Conservation (phyloP, 2,329 filamentous ascomycete genomes). For the Exophiala alcalophila region DNA sequence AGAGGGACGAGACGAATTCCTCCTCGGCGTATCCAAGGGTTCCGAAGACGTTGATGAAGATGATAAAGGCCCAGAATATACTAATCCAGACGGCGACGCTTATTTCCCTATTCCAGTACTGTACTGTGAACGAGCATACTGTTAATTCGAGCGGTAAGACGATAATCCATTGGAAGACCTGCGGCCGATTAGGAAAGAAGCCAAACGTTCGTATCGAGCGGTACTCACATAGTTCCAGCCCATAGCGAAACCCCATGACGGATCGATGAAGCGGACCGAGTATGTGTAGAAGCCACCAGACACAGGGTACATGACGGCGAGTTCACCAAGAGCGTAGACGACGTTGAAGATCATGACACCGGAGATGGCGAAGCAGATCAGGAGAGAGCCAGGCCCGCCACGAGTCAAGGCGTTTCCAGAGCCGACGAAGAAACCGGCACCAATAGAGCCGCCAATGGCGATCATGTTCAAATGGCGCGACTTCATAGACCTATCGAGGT, state of each 20-base stretch:
- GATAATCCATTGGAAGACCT: conserved; percentile 52
- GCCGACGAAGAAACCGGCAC: conserved; percentile 82
- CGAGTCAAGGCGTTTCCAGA: conserved; percentile 67
- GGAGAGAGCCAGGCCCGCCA: conserved; percentile 71
- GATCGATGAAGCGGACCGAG: conserved; percentile 87
- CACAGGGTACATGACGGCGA: conserved; percentile 85
- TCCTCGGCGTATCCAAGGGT: conserved; percentile 81
- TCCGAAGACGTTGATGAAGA: conserved; percentile 76
- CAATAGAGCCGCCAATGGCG: conserved; percentile 51
- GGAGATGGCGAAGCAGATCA: conserved; percentile 73
- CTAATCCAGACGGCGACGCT: conserved; percentile 56
- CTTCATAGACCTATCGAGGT: conserved; percentile 27
- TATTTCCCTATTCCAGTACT: conserved; percentile 59
- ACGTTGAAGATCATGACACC: conserved; percentile 89
- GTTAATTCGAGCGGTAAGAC: conserved; percentile 79
- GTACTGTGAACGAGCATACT: conserved; percentile 72
- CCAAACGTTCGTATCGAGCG: neutral
- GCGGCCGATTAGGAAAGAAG: neutral
- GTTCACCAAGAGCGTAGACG: conserved; percentile 84
- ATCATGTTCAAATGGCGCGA: conserved; percentile 67
- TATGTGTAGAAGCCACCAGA: conserved; percentile 90
- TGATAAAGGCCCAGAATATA: conserved; percentile 68
- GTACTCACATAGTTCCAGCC: conserved; percentile 53
- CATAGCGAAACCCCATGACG: conserved; percentile 53
- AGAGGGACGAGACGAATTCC: conserved; percentile 73